A percentile compares a stretch with the other conserved stretches of the same genome.
Conservation (phyloP, 306 rosid species). For the Vicia faba region DNA sequence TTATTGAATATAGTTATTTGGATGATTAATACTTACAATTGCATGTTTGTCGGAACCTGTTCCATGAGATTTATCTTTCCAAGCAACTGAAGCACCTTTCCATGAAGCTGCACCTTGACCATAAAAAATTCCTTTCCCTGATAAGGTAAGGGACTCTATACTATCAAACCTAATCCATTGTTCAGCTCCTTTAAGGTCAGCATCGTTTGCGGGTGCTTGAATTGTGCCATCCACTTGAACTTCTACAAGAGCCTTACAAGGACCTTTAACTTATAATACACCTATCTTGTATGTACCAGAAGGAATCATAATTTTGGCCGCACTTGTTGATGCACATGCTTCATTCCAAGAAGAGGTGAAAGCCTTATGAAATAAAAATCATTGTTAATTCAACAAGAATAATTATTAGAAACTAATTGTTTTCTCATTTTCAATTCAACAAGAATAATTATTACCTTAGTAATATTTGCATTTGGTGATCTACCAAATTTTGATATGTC, state of each 20-base stretch:
- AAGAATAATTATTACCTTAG: neutral
- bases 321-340: too few species aligned
- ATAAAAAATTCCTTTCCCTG: conserved; percentile 25
- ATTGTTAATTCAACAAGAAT: too few species aligned
- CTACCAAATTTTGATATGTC: conserved; percentile 33
- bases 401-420: too few species aligned
- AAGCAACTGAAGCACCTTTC: neutral
- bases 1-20: too few species aligned
- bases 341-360: too few species aligned
- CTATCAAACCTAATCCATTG: neutral
- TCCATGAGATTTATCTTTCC: conserved; percentile 17
- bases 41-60: too few species aligned
- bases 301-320: conserved; percentile 21
- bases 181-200: neutral
- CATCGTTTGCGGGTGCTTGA: neutral
- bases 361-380: too few species aligned
- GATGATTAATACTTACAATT: too few species aligned
- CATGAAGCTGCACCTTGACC: conserved; percentile 1
- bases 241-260: too few species aligned
- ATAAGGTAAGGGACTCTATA: neutral
- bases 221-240: conserved; percentile 28
- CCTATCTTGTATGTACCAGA: conserved; percentile 5
- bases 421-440: neutral
- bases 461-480: conserved; percentile 21
- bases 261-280: neutral